A percentile compares a stretch with the other conserved stretches of the same genome.
Conservation (phyloP, 208 protist species). For the Novymonas esmeraldas region DNA sequence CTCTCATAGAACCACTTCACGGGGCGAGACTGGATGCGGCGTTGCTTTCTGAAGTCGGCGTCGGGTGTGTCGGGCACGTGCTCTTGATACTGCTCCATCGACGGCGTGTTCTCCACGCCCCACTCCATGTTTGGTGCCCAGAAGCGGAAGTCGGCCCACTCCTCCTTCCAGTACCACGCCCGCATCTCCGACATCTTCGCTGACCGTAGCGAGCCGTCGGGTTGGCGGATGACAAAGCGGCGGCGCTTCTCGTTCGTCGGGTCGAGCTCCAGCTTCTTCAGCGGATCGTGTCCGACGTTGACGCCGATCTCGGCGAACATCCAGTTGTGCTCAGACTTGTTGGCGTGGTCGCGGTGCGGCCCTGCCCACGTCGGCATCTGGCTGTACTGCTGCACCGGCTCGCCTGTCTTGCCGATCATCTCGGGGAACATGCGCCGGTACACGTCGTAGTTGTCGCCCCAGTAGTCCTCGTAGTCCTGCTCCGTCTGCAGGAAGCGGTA, state of each 20-base stretch:
- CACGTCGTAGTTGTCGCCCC: constrained; percentile 95
- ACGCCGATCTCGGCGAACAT: constrained; percentile 95
- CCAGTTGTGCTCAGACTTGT: constrained; percentile 94
- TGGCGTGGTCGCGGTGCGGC: constrained; percentile 90
- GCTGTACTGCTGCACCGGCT: constrained; percentile 94
- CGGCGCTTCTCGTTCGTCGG: constrained; percentile 94
- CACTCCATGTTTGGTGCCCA: constrained; percentile 95
- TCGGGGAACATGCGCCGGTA: constrained; percentile 94
- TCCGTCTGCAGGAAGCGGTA: constrained; percentile 95
- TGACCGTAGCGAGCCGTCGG: constrained; percentile 92
- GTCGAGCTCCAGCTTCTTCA: constrained; percentile 93
- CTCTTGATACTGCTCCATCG: constrained; percentile 93
- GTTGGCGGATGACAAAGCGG: constrained; percentile 92
- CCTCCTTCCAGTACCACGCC: constrained; percentile 95
- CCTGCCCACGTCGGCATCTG: constrained; percentile 93
- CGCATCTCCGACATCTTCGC: constrained; percentile 96
- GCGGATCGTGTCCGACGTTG: constrained; percentile 92
- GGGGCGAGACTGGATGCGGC: constrained; percentile 88
- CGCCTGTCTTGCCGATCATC: constrained; percentile 91
- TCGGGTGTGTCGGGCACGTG: constrained; percentile 92
- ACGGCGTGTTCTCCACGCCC: constrained; percentile 92
- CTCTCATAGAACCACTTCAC: constrained; percentile 96
- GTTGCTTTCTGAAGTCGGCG: constrained; percentile 90
- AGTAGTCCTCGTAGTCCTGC: constrained; percentile 94
- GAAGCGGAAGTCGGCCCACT: constrained; percentile 95